Evolutionary conservation across 2,329 filamentous ascomycete genomes (phyloP).

Genomic region (Paramyrothecium sp.): DNA sequence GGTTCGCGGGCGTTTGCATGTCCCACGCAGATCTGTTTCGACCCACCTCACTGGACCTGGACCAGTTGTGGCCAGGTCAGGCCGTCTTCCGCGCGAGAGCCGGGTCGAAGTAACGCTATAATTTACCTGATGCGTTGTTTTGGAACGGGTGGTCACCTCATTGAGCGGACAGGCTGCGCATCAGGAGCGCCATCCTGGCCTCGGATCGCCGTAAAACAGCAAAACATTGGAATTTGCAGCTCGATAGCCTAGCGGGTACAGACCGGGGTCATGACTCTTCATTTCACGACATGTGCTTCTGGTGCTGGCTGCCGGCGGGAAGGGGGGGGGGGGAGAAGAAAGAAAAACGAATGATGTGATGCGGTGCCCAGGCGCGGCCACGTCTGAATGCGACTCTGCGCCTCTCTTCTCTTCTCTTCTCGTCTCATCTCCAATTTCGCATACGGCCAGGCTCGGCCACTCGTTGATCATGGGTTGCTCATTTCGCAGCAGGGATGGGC

Average conservation of each 20-base stretch:
- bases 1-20: too few relatives aligned
- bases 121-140: not conserved
- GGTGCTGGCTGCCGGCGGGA: too few relatives aligned
- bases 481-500: not conserved
- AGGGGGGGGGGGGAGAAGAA: not conserved
- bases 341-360: not conserved
- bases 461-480: not conserved
- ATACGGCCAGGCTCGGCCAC: not conserved
- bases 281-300: too few relatives aligned
- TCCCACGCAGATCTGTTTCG: not conserved
- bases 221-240: not conserved
- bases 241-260: too few relatives aligned
- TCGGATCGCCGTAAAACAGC: not conserved
- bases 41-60: not conserved
- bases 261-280: too few relatives aligned
- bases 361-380: too few relatives aligned
- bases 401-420: too few relatives aligned
- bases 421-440: too few relatives aligned
- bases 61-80: not conserved
- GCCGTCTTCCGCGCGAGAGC: not conserved
- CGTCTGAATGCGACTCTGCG: too few relatives aligned
- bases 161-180: too few relatives aligned
- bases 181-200: not conserved
- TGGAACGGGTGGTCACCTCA: too few relatives aligned
- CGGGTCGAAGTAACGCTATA: not conserved